Evolutionary conservation across 2,329 filamentous ascomycete genomes (phyloP), one percentile per base, ranked within the genome.

Genomic region (Clonostachys rhizophaga): DNA sequence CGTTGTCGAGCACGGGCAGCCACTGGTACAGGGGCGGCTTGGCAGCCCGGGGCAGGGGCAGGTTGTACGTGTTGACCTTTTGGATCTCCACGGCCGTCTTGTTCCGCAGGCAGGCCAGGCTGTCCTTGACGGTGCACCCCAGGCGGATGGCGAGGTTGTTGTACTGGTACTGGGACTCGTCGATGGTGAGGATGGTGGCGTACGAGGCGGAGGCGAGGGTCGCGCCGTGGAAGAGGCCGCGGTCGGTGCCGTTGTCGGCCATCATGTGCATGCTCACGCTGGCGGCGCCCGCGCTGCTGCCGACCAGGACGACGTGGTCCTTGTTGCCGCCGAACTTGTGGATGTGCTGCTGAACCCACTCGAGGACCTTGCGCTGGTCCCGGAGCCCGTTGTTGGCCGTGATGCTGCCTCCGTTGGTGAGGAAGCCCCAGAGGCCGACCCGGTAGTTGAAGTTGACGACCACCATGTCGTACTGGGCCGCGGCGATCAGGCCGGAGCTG

Each of bases 381-480:
- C 78, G 76, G 1, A 91, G 68, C 2, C 87, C 87, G 54, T 83
- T 83, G 61, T 91, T 91, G 35, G 83, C 59, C 48, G 75, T 78
- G 4, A 79, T 76, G 53, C 52, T 57, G 54, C 85, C 76, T 14
- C 76, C 66, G 47, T 81, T 72, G 2, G 80, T 78, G 12, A 91
- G 71, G 58, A 91, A 91, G 0, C 88, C 87, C 54, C 83, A 90
- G 0, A 79, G 76, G 0, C 87, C 87, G 11, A 91, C 85, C 6
- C 88, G 82, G 59, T 91, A 91, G 64, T 90, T 91, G 65, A 89
- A 77, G 10, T 75, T 84, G 3, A 91, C 84, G 1, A 89, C 79
- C 0, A 91, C 67, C 24, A 90, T 83, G 48, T 77, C 67, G 36
- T 74, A 70, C 16, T 79, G 78, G 0, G 81, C 83, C 33, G 71